These are phyloP conservation scores for Sequoiadendron giganteum DNA, from an alignment of 75 land plant species.

Conservation along the genomic window DNA sequence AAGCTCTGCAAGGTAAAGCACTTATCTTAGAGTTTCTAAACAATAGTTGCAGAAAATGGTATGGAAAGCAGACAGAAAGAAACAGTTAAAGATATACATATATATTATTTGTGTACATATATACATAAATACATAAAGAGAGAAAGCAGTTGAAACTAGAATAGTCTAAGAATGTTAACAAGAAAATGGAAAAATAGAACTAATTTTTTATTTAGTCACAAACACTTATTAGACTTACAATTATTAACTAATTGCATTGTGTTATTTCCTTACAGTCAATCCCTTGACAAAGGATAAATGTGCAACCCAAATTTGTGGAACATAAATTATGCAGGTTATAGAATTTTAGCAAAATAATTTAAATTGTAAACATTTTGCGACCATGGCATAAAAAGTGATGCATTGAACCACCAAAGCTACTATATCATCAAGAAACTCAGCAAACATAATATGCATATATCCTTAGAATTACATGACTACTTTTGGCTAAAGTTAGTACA, in stretches of 20 bases:
- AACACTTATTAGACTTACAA: neutral
- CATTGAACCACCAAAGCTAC: too few relatives aligned
- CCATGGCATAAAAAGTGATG: too few relatives aligned
- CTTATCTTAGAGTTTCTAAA: neutral
- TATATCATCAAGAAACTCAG: too few relatives aligned
- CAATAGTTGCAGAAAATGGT: neutral
- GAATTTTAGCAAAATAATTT: too few relatives aligned
- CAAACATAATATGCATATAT: too few relatives aligned
- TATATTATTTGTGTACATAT: neutral
- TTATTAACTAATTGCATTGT: neutral
- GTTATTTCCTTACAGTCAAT: neutral
- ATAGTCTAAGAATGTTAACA: neutral
- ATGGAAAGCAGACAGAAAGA: neutral
- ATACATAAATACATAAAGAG: neutral
- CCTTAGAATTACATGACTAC: neutral
- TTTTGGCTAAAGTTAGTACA: neutral
- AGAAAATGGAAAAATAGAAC: too few relatives aligned
- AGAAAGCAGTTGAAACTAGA: neutral
- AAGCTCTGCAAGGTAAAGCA: conserved; percentile 62
- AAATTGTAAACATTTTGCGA: too few relatives aligned
- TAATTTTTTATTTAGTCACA: neutral
- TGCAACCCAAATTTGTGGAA: too few relatives aligned
- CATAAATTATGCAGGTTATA: too few relatives aligned
- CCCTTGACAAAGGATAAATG: too few relatives aligned
- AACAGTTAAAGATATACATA: neutral